Conservation (phyloP, 2,329 filamentous ascomycete genomes). For the Proliferodiscus dingleyae region DNA sequence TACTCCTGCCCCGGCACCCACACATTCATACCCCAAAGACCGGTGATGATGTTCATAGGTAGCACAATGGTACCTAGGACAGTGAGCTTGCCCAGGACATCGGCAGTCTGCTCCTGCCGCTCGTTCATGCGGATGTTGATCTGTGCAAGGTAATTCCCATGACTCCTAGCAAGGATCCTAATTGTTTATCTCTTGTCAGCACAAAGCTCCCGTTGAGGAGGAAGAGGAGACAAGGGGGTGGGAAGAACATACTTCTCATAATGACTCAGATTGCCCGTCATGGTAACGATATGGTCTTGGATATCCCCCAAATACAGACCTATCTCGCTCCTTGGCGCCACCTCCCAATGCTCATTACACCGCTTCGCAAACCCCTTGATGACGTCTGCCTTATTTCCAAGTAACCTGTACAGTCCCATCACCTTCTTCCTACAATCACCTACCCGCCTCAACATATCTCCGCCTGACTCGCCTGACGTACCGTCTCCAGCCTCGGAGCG, state of each 20-base stretch:
- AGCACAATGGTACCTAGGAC: constrained; percentile 95
- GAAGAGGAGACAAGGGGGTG: not conserved
- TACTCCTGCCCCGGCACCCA: constrained; percentile 88
- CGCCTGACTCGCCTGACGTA: constrained; percentile 42
- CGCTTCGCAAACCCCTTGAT: constrained; percentile 99
- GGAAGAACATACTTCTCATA: constrained; percentile 75
- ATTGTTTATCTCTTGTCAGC: constrained; percentile 12
- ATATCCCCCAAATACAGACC: constrained; percentile 98
- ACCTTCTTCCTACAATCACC: constrained; percentile 96
- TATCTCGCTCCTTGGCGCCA: constrained; percentile 91
- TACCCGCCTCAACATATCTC: constrained; percentile 87
- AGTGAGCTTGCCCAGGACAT: constrained; percentile 90
- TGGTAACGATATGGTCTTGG: constrained; percentile 97
- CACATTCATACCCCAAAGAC: constrained; percentile 98
- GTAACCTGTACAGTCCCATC: constrained; percentile 86
- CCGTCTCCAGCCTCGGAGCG: constrained; percentile 39
- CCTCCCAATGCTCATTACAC: constrained; percentile 97
- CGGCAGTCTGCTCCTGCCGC: constrained; percentile 89
- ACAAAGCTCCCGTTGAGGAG: not conserved
- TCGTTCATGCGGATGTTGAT: constrained; percentile 99
- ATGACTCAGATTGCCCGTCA: constrained; percentile 93
- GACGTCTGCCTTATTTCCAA: constrained; percentile 97
- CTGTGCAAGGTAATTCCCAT: constrained; percentile 97
- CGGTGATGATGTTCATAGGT: constrained; percentile 98
- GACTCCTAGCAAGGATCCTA: constrained; percentile 83